Evolutionary conservation across 805 yeast genomes (phyloP), one percentile per base, ranked within the genome.

Genomic region (Kuraishia borneana): DNA sequence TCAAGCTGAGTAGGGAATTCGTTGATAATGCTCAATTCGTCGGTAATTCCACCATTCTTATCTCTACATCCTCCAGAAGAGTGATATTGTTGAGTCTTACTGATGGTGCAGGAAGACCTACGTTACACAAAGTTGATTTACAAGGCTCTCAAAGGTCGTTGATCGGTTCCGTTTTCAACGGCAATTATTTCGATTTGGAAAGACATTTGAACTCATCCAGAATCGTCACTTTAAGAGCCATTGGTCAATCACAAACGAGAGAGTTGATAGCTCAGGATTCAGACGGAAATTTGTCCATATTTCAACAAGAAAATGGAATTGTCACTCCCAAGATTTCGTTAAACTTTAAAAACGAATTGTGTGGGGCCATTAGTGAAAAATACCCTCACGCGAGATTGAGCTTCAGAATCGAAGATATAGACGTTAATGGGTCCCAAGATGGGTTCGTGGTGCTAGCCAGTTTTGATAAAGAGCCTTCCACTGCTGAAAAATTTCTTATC

Each of bases 41-140:
- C 8, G 84, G 76, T 42, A 88, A 92, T 1, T 73, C 81, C 2
- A 95, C 95, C 2, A 61, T 84, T 4, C 62, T 79, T 1, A 47
- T 80, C 6, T 70, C 85, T 6, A 84, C 96, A 0, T 71, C 82
- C 3, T 59, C 70, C 40, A 84, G 84, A 18, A 63, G 88, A 39
- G 71, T 79, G 29, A 51, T 78, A 5, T 60, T 83, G 29, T 47
- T 84, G 2, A 61, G 77, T 0, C 58, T 87, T 21, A 69, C 80
- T 40, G 92, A 85, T 51, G 62, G 71, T 31, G 62, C 70, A 23
- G 89, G 94, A 21, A 77, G 73, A 44, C 75, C 83, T 1, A 47
- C 48, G 8, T 36, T 58, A 9, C 41, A 39, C 18, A 37, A 32
- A 7, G 27, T 35, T 14, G 53, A 53, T 21, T 36, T 57, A 3